A percentile compares a stretch with the other conserved stretches of the same genome.
Evolutionary conservation across 805 yeast species (phyloP).

Genomic region (Tetrapisispora phaffii): DNA sequence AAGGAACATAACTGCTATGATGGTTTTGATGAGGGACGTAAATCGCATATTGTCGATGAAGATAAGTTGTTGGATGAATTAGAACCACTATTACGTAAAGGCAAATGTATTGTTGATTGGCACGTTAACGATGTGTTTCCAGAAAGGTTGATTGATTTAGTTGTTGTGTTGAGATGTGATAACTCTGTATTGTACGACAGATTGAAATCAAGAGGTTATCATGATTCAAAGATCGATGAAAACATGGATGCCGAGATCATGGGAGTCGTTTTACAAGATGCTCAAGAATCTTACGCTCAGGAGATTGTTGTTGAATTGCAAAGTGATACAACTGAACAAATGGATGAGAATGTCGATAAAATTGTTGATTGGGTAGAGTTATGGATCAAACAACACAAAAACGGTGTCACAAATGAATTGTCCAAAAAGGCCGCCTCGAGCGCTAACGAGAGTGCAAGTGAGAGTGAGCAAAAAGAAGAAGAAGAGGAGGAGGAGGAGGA

Average conservation of each 20-base stretch:
- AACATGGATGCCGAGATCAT: constrained; percentile 94
- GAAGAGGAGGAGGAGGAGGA: constrained; percentile 4
- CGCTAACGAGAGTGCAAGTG: neutral
- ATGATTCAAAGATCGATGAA: constrained; percentile 74
- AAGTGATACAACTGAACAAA: constrained; percentile 63
- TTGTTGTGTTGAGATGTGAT: constrained; percentile 76
- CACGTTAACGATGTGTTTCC: constrained; percentile 95
- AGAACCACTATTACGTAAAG: constrained; percentile 67
- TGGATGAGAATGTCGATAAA: constrained; percentile 76
- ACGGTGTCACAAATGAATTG: constrained; percentile 48
- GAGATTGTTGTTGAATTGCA: constrained; percentile 73
- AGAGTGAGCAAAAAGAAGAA: constrained; percentile 1
- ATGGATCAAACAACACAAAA: constrained; percentile 62
- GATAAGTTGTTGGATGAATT: constrained; percentile 74
- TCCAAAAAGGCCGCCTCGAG: constrained; percentile 8
- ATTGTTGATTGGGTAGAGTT: constrained; percentile 61
- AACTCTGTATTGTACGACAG: constrained; percentile 67
- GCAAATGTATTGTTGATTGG: constrained; percentile 94
- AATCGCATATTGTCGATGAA: constrained; percentile 85
- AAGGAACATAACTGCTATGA: constrained; percentile 66
- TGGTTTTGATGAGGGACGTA: constrained; percentile 77
- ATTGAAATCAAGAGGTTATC: constrained; percentile 64
- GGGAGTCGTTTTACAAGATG: constrained; percentile 85
- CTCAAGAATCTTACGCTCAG: constrained; percentile 67
- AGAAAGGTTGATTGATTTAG: constrained; percentile 83